Percentiles rank a stretch among this genome's conserved stretches.
These are phyloP conservation scores for Eudorina sp. DNA, from an alignment of 139 green algal species.

Conservation along the genomic window DNA sequence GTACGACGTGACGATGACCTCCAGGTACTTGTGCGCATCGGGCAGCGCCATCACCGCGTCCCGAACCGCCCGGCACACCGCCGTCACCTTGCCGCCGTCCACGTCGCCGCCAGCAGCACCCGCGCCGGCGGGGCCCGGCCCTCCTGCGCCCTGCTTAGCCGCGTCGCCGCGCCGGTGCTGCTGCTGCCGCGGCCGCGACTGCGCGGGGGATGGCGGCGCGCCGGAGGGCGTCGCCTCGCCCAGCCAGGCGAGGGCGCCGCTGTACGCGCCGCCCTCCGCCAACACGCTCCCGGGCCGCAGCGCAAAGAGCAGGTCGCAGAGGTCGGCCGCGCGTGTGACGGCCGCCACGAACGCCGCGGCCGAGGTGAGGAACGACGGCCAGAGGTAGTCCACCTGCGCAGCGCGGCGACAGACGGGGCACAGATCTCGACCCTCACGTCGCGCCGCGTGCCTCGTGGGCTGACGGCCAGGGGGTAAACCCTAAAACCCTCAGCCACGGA, in stretches of 20 bases:
- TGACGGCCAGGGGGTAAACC: too few species aligned
- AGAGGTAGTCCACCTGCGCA: conserved; percentile 79
- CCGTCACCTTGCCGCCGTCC: conserved; percentile 62
- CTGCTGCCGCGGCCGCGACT: neutral
- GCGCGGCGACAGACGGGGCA: neutral
- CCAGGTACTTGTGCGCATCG: conserved; percentile 57
- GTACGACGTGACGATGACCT: conserved; percentile 75
- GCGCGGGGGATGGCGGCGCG: neutral
- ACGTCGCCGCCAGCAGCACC: neutral
- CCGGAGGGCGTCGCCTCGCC: neutral
- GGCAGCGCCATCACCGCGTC: conserved; percentile 53
- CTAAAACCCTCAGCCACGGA: too few species aligned
- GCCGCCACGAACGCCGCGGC: conserved; percentile 55
- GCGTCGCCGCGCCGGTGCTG: neutral
- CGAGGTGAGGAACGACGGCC: conserved; percentile 78
- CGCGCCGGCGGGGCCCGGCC: neutral
- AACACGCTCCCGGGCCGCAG: conserved; percentile 67
- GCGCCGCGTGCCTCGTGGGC: too few species aligned
- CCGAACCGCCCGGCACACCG: conserved; percentile 65
- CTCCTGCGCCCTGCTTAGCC: too few species aligned
- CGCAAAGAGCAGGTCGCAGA: conserved; percentile 87
- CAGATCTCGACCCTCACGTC: too few species aligned
- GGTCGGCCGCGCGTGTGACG: conserved; percentile 67
- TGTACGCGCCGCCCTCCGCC: conserved; percentile 76
- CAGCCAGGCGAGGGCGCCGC: conserved; percentile 47